Conservation (phyloP, 1,139 yeast species). For the Pichia sp. region DNA sequence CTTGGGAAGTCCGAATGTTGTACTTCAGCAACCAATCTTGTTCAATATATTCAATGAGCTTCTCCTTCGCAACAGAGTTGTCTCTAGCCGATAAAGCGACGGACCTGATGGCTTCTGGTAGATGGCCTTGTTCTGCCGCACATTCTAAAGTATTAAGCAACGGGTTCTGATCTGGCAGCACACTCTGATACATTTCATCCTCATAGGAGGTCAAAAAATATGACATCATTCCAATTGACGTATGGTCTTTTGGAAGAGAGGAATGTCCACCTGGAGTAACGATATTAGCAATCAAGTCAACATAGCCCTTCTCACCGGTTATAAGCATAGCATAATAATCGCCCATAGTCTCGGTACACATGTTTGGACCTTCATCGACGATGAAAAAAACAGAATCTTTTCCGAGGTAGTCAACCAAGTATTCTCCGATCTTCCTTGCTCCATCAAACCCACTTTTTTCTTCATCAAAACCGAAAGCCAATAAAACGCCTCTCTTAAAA, state of each 20-base stretch:
- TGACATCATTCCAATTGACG: constrained; percentile 64
- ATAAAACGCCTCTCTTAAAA: constrained; percentile 52
- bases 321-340: constrained; percentile 49
- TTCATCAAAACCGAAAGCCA: constrained; percentile 71
- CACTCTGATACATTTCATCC: constrained; percentile 41
- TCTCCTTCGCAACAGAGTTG: constrained; percentile 26
- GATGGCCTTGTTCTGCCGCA: constrained; percentile 37
- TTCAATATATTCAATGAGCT: not conserved
- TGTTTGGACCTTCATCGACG: constrained; percentile 57
- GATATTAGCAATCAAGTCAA: constrained; percentile 46
- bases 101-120: constrained; percentile 2
- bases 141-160: constrained; percentile 44
- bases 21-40: constrained; percentile 25
- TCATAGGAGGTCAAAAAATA: constrained; percentile 50
- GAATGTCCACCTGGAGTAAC: constrained; percentile 70
- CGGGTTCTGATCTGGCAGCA: constrained; percentile 49
- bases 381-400: constrained; percentile 48
- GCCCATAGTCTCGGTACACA: constrained; percentile 15
- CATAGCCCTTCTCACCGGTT: constrained; percentile 64
- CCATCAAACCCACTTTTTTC: constrained; percentile 59
- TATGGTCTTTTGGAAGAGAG: constrained; percentile 64
- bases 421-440: constrained; percentile 42
- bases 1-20: constrained; percentile 53
- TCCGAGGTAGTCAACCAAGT: constrained; percentile 50
- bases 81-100: constrained; percentile 14